Evolutionary conservation across 2,329 filamentous ascomycete genomes (phyloP).

Genomic region (Curvularia eragrostidis): DNA sequence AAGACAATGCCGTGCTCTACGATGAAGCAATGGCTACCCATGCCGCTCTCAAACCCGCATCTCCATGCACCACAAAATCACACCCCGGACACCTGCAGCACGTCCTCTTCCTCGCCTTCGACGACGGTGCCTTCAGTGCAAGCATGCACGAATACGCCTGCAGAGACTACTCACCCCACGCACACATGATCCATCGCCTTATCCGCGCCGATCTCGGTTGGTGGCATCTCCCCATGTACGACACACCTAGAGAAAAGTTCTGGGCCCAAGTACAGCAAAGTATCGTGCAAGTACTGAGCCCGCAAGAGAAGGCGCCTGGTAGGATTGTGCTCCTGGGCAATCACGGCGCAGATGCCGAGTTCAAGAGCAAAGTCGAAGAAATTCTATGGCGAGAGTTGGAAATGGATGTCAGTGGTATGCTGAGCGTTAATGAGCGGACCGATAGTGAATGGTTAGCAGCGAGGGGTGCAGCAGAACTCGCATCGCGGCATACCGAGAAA

Average conservation of each 20-base stretch:
- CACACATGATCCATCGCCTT: constrained; percentile 14
- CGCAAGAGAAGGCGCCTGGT: constrained; percentile 22
- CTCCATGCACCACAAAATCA: neutral
- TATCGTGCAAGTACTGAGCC: constrained; percentile 22
- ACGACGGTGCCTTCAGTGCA: constrained; percentile 35
- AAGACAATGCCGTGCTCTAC: constrained; percentile 25
- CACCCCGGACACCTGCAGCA: constrained; percentile 12
- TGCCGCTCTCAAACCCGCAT: constrained; percentile 13
- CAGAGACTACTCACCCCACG: constrained; percentile 9
- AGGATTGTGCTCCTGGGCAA: constrained; percentile 35
- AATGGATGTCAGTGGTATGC: constrained; percentile 24
- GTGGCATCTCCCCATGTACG: constrained; percentile 34
- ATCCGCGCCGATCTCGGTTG: constrained; percentile 31
- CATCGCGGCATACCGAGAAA: constrained; percentile 15
- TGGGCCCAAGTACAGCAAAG: constrained; percentile 33
- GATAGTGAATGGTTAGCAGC: constrained; percentile 25
- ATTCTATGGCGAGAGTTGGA: constrained; percentile 32
- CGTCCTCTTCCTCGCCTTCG: constrained; percentile 36
- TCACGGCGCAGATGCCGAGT: constrained; percentile 30
- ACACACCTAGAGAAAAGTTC: constrained; percentile 29
- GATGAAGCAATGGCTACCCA: constrained; percentile 9
- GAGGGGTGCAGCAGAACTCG: constrained; percentile 36
- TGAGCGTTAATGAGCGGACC: constrained; percentile 18
- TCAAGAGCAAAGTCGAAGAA: constrained; percentile 28
- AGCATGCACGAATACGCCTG: constrained; percentile 23